Percentiles rank a stretch among this genome's conserved stretches.
These are phyloP conservation scores for Pseudogymnoascus sp. DNA, from an alignment of 2,329 filamentous ascomycete genomes.

Conservation along the genomic window DNA sequence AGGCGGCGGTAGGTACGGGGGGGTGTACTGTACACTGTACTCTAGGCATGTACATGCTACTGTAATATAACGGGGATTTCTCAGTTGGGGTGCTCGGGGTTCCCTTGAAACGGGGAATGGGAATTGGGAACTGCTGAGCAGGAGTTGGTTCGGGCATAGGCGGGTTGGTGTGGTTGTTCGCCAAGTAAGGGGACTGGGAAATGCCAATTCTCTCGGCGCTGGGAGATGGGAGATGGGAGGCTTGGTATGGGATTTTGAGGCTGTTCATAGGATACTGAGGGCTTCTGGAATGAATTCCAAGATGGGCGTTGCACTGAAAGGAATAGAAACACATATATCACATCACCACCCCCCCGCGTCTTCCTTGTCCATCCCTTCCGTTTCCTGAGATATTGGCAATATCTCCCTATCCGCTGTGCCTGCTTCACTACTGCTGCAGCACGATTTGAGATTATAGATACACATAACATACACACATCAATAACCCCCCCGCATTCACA, in stretches of 20 bases:
- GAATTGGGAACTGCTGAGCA: neutral
- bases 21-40: neutral
- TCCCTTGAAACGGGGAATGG: neutral
- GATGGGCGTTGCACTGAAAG: neutral
- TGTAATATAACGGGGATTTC: neutral
- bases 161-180: neutral
- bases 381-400: neutral
- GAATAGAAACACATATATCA: constrained; percentile 1
- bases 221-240: neutral
- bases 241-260: neutral
- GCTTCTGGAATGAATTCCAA: neutral
- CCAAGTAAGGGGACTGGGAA: neutral
- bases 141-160: neutral
- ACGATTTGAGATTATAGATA: neutral
- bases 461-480: constrained; percentile 3
- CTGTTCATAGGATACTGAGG: neutral
- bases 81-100: neutral
- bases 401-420: neutral
- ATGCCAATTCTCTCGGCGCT: neutral
- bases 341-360: neutral
- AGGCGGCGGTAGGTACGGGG: neutral
- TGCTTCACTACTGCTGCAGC: too few species aligned
- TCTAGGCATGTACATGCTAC: neutral
- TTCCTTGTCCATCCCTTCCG: neutral
- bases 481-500: neutral